These are phyloP conservation scores for Pleurotus tuber-regium DNA, from an alignment of 768 basidiomycete species.

Conservation along the genomic window DNA sequence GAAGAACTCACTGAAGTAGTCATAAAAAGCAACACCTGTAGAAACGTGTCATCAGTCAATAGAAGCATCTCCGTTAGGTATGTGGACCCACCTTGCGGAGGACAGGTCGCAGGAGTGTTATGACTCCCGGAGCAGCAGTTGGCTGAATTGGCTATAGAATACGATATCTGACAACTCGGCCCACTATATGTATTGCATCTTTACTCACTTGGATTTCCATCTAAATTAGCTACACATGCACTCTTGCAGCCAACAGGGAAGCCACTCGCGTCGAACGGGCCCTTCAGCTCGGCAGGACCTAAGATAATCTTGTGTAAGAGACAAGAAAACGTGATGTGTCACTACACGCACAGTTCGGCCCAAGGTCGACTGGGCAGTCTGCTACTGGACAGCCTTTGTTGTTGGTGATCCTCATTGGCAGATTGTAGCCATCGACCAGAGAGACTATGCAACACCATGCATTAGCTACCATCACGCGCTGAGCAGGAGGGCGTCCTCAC, in stretches of 20 bases:
- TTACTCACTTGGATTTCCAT: slow-evolving; percentile 24
- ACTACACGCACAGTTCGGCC: slow-evolving; percentile 48
- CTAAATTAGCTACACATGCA: slow-evolving; percentile 39
- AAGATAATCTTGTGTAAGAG: neutral
- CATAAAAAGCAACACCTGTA: slow-evolving; percentile 23
- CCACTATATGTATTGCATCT: neutral
- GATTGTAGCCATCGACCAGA: slow-evolving; percentile 63
- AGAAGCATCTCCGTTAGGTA: slow-evolving; percentile 10
- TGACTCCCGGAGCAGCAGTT: slow-evolving; percentile 35
- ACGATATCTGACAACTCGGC: too few relatives aligned
- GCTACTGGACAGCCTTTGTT: slow-evolving; percentile 51
- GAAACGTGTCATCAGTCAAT: neutral
- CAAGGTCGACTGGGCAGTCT: slow-evolving; percentile 60
- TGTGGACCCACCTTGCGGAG: slow-evolving; percentile 24
- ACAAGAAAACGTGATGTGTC: neutral
- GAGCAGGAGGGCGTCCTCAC: slow-evolving; percentile 29
- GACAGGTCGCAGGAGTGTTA: slow-evolving; percentile 33
- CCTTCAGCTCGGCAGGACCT: slow-evolving; percentile 37
- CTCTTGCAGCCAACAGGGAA: slow-evolving; percentile 52
- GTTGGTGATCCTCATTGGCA: slow-evolving; percentile 58
- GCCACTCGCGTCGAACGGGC: slow-evolving; percentile 45
- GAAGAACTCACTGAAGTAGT: slow-evolving; percentile 20
- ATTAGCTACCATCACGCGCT: too few relatives aligned
- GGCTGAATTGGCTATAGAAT: slow-evolving; percentile 18
- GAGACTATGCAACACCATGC: slow-evolving; percentile 46